Evolutionary conservation across 2,329 filamentous ascomycete species (phyloP), one percentile per base, ranked within the genome.

Genomic region (Chaetomiaceae sp.): DNA sequence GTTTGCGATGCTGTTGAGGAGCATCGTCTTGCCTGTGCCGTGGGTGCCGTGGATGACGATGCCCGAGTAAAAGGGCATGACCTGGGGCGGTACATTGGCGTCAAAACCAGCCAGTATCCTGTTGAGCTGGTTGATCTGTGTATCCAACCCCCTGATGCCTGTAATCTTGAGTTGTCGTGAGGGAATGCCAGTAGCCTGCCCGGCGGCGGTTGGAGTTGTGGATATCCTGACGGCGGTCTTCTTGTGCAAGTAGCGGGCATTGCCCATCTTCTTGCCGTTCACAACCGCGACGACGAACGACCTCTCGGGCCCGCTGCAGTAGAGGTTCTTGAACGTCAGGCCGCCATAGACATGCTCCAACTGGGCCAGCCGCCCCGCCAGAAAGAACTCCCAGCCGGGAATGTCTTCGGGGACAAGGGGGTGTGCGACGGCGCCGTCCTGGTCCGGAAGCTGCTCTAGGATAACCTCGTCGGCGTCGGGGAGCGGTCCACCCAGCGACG

Each of bases 21-120:
- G 74, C 59, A 87, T 78, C 0, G 83, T 87, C 72, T 96, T 96
- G 22, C 92, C 92, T 0, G 89, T 95, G 11, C 92, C 91, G 57
- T 83, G 82, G 17, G 88, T 85, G 14, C 92, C 92, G 66, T 95
- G 85, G 4, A 96, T 75, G 22, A 94, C 77, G 33, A 94, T 78
- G 0, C 83, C 83, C 48, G 80, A 42, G 70, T 62, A 65, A 67
- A 63, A 63, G 4, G 45, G 56, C 23, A 36, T 51, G 7, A 33
- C 31, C 20, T 43, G 31, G 23, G 56, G 54, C 2, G 63, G 64
- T 1, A 64, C 72, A 2, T 69, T 57, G 3, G 68, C 65, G 42
- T 75, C 76, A 61, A 87, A 86, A 54, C 75, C 74, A 22, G 69
- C 66, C 22, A 95, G 75, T 47, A 84, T 83, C 34, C 75, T 67